These are phyloP conservation scores for Crithidia bombi DNA, from an alignment of 208 protist species.

Conservation along the genomic window DNA sequence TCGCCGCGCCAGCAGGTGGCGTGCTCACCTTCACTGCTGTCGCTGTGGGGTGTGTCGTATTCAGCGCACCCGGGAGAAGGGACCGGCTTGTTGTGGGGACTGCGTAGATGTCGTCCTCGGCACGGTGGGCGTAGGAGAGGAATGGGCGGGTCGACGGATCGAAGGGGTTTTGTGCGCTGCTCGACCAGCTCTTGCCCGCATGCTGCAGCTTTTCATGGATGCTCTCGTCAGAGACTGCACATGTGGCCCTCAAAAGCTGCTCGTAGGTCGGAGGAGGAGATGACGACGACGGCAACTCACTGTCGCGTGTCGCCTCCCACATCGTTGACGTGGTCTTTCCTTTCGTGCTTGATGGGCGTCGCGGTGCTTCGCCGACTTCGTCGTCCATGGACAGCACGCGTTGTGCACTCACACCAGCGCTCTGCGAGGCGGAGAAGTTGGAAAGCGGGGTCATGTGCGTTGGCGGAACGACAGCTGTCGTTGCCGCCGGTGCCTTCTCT, in stretches of 20 bases:
- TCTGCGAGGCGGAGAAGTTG: background rate
- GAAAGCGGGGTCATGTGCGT: background rate
- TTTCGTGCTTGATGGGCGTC: background rate
- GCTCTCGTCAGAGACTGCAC: no score
- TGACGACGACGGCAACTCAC: background rate
- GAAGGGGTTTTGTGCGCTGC: background rate
- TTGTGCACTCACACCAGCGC: background rate
- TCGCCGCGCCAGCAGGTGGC: background rate
- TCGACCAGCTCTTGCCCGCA: no score
- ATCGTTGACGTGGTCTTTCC: background rate
- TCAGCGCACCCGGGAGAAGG: background rate
- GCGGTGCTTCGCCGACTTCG: background rate
- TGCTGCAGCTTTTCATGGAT: no score
- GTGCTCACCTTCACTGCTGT: background rate
- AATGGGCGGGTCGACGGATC: background rate
- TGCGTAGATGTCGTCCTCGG: background rate
- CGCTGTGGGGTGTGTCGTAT: background rate
- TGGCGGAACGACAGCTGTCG: no score
- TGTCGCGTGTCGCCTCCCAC: slow-evolving; percentile 14
- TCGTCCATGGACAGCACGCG: slow-evolving; percentile 5
- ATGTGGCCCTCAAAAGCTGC: background rate
- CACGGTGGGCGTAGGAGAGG: background rate
- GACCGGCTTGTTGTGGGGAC: background rate
- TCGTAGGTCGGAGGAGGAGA: no score
- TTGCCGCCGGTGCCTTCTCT: no score